Percentiles rank a stretch among this genome's conserved stretches.
Conservation (phyloP, 2,329 filamentous ascomycete species). For the Pseudogymnoascus sp. region DNA sequence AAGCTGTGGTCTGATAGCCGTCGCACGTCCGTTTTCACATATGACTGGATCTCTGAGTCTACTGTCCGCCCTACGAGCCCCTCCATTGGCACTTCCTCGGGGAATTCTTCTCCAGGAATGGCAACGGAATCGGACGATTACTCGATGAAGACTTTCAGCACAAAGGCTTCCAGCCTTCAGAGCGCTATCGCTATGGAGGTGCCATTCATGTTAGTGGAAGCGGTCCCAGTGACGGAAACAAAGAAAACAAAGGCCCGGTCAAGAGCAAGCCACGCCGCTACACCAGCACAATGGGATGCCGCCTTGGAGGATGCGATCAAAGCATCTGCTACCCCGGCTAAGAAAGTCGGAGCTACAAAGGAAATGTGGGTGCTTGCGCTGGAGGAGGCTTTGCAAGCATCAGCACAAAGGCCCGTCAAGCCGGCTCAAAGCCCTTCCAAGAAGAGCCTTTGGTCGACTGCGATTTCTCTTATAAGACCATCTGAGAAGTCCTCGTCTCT, state of each 20-base stretch:
- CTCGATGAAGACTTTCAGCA: constrained; percentile 26
- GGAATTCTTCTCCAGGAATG: constrained; percentile 21
- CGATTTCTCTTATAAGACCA: neutral
- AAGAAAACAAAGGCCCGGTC: constrained; percentile 5
- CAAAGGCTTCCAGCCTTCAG: constrained; percentile 23
- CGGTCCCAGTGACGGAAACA: neutral
- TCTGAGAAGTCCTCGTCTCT: neutral
- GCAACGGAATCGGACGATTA: constrained; percentile 24
- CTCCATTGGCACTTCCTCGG: constrained; percentile 20
- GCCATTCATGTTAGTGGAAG: constrained; percentile 8
- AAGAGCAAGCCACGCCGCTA: constrained; percentile 17
- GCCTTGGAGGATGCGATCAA: constrained; percentile 4
- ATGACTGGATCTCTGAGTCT: constrained; percentile 28
- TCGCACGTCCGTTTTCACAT: constrained; percentile 14
- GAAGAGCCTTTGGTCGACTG: constrained; percentile 4
- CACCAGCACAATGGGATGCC: constrained; percentile 3
- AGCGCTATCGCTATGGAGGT: constrained; percentile 8
- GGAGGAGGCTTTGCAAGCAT: neutral
- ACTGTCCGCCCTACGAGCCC: constrained; percentile 24
- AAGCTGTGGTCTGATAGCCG: constrained; percentile 21
- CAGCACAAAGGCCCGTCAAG: neutral
- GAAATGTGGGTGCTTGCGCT: constrained; percentile 7
- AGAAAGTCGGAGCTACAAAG: neutral
- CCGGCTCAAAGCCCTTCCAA: neutral
- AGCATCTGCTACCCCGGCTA: neutral